A percentile compares a stretch with the other conserved stretches of the same genome.
These are phyloP conservation scores for Cryptosporidium parvum DNA, from an alignment of 169 alveolate species.

Conservation along the genomic window DNA sequence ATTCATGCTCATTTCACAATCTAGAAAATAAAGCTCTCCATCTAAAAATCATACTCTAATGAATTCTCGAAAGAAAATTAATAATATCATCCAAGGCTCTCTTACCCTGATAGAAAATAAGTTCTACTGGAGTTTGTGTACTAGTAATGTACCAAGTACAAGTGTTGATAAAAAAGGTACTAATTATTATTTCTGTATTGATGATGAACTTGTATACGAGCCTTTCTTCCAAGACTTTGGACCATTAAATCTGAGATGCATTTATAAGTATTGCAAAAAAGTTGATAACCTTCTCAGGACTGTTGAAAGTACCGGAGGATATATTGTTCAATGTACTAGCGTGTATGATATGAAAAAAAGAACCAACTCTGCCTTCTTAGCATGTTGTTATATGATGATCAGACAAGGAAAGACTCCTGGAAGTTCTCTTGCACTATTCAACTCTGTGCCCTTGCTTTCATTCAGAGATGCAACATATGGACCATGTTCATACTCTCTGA, in stretches of 20 bases:
- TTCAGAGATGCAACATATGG: conserved; percentile 87
- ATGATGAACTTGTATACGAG: conserved; percentile 89
- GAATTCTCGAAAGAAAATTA: conserved; percentile 39
- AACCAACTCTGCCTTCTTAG: conserved; percentile 92
- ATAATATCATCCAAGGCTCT: conserved; percentile 56
- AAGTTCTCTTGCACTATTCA: conserved; percentile 29
- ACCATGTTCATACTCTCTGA: conserved; percentile 78
- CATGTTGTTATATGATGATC: conserved; percentile 91
- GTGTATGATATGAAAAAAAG: conserved; percentile 82
- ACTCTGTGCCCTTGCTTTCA: conserved; percentile 76
- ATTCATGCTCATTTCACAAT: neutral
- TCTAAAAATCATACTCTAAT: conserved; percentile 9
- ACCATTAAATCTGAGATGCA: conserved; percentile 90
- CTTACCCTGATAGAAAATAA: conserved; percentile 48
- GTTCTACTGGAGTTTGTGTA: conserved; percentile 66
- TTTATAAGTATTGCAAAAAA: conserved; percentile 86
- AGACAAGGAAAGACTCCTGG: conserved; percentile 75
- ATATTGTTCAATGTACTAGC: conserved; percentile 77
- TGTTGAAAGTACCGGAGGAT: conserved; percentile 74
- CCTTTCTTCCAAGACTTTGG: conserved; percentile 95
- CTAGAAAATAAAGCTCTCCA: neutral
- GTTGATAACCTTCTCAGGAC: conserved; percentile 82
- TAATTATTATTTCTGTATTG: conserved; percentile 83
- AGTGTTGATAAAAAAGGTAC: conserved; percentile 15
- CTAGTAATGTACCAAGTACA: conserved; percentile 14